Percentiles rank a stretch among this genome's conserved stretches.
Conservation (phyloP, 495 filamentous ascomycete genomes). For the Astrocystis sublimbata region DNA sequence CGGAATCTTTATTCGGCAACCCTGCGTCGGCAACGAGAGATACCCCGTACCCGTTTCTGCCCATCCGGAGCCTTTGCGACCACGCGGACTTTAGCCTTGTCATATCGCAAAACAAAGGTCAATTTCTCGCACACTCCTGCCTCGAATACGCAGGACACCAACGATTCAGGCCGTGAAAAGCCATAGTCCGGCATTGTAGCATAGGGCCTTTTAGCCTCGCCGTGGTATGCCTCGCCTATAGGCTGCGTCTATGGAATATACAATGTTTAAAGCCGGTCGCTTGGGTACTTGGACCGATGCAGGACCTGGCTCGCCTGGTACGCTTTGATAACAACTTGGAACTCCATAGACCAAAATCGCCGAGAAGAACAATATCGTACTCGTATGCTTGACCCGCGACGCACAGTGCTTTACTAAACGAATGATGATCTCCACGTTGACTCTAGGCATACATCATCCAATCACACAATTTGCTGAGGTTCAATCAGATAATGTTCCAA, state of each 20-base stretch:
- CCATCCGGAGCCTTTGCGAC: not conserved
- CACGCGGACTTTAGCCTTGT: not conserved
- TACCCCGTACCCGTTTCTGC: not conserved
- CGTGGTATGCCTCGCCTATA: conserved; percentile 7
- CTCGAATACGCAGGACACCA: conserved; percentile 2
- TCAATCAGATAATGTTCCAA: not conserved
- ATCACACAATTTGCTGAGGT: not conserved
- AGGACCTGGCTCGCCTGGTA: too few relatives aligned
- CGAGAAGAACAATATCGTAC: too few relatives aligned
- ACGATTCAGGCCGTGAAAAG: not conserved
- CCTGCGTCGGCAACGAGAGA: not conserved
- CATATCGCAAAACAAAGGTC: not conserved
- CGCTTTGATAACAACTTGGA: too few relatives aligned
- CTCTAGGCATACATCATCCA: not conserved
- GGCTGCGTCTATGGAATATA: not conserved
- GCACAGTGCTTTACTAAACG: not conserved
- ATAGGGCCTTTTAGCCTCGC: conserved; percentile 2
- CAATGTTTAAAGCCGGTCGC: not conserved
- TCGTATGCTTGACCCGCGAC: too few relatives aligned
- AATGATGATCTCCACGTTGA: not conserved
- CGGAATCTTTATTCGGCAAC: conserved; percentile 3
- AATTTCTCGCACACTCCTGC: conserved; percentile 20
- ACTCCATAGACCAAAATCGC: too few relatives aligned
- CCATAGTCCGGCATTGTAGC: not conserved
- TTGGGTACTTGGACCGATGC: too few relatives aligned